These are phyloP conservation scores for Apiospora pterosperma DNA, from an alignment of 2,329 filamentous ascomycete species.

Conservation along the genomic window DNA sequence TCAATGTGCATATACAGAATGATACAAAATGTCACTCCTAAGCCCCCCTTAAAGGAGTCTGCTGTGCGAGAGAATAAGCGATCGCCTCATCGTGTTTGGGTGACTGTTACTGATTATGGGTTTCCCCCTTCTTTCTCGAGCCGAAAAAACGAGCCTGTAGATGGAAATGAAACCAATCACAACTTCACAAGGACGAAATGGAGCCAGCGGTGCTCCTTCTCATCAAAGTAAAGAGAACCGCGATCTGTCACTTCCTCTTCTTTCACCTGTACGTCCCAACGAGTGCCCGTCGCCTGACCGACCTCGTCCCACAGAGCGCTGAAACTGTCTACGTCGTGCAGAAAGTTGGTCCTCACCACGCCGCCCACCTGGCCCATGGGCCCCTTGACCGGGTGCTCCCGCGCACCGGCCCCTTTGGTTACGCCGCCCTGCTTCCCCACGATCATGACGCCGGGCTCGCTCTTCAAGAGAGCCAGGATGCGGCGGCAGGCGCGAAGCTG, in stretches of 20 bases:
- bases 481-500: neutral
- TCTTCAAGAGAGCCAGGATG: neutral
- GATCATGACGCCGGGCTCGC: neutral
- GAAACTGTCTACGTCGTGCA: constrained; percentile 1
- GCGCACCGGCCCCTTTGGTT: neutral
- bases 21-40: too few species aligned
- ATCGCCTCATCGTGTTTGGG: too few species aligned
- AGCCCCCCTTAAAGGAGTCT: too few species aligned
- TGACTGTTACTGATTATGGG: too few species aligned
- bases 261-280: neutral
- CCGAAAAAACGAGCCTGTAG: too few species aligned
- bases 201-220: constrained; percentile 2
- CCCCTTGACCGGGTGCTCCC: neutral
- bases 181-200: neutral
- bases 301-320: constrained; percentile 3
- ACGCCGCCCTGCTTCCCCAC: neutral
- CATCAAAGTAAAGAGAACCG: neutral
- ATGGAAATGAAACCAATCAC: neutral
- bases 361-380: neutral
- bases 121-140: too few species aligned
- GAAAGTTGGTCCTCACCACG: constrained; percentile 1
- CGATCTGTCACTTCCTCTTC: neutral
- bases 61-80: too few species aligned
- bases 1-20: too few species aligned
- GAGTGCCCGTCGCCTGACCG: neutral